Evolutionary conservation across 768 basidiomycete genomes (phyloP).

Genomic region (Nidula microcarpa): DNA sequence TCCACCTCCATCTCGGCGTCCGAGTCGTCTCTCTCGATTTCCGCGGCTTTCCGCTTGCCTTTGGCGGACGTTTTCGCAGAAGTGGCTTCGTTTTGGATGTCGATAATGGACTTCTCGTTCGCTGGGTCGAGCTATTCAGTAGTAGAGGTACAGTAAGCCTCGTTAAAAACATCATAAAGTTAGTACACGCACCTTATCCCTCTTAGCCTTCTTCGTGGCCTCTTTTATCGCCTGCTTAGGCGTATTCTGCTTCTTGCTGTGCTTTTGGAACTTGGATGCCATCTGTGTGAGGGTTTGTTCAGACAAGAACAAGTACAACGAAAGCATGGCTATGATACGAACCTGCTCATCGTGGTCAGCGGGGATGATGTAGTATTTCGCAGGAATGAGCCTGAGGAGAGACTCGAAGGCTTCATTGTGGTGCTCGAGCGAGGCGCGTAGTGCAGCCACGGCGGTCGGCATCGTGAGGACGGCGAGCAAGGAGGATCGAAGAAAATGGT

Average conservation of each 20-base stretch:
- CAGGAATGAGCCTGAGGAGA: slow-evolving; percentile 80
- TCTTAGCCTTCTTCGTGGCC: slow-evolving; percentile 82
- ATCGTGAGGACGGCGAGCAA: not conserved
- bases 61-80: slow-evolving; percentile 20
- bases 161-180: not conserved
- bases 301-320: not conserved
- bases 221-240: slow-evolving; percentile 88
- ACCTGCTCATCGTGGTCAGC: slow-evolving; percentile 71
- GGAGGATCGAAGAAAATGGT: not conserved
- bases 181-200: slow-evolving; percentile 62
- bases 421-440: slow-evolving; percentile 54
- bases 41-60: slow-evolving; percentile 47
- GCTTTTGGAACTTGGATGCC: slow-evolving; percentile 75
- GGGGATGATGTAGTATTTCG: slow-evolving; percentile 80
- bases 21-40: slow-evolving; percentile 22
- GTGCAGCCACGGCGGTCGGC: not conserved
- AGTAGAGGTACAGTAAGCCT: slow-evolving; percentile 1
- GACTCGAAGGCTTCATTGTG: slow-evolving; percentile 88
- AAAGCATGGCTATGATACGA: slow-evolving; percentile 5
- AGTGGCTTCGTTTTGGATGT: slow-evolving; percentile 63
- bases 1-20: slow-evolving; percentile 27
- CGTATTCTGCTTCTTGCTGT: slow-evolving; percentile 82
- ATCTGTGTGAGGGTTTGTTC: slow-evolving; percentile 25
- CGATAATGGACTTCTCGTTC: slow-evolving; percentile 73
- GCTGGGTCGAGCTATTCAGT: slow-evolving; percentile 80